These are phyloP conservation scores for Aspergillus campestris DNA, from an alignment of 495 filamentous ascomycete genomes.

Conservation along the genomic window DNA sequence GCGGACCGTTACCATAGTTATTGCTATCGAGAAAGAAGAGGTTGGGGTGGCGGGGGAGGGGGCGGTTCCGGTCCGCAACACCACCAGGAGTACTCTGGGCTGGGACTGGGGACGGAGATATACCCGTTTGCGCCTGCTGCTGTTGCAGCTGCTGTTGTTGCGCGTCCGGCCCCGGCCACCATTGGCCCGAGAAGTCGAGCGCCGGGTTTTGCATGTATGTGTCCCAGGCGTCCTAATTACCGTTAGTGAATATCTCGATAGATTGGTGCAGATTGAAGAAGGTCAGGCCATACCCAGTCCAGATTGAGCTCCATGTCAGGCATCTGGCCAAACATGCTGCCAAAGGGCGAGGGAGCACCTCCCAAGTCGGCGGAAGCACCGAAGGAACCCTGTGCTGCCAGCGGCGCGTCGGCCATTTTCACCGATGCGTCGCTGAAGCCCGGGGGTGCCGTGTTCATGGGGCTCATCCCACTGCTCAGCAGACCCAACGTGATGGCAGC, in stretches of 20 bases:
- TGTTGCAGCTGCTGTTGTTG: constrained; percentile 17
- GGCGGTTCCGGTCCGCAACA: constrained; percentile 7
- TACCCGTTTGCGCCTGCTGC: constrained; percentile 2
- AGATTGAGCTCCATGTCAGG: constrained; percentile 59
- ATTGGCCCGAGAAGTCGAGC: constrained; percentile 36
- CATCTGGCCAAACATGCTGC: constrained; percentile 47
- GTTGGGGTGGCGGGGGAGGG: constrained; percentile 9
- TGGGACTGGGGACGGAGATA: constrained; percentile 11
- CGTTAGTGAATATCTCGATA: constrained; percentile 9
- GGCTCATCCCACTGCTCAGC: constrained; percentile 62
- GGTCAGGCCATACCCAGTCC: constrained; percentile 62
- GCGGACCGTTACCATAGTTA: neutral
- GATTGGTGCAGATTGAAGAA: neutral
- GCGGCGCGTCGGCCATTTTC: constrained; percentile 25
- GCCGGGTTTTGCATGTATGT: constrained; percentile 45
- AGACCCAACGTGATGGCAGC: constrained; percentile 80
- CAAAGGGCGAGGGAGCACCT: constrained; percentile 42
- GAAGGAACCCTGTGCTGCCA: constrained; percentile 24
- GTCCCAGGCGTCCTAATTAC: constrained; percentile 46
- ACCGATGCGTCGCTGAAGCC: constrained; percentile 23
- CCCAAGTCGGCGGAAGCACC: constrained; percentile 30
- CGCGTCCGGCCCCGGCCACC: constrained; percentile 38
- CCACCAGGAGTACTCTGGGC: constrained; percentile 1
- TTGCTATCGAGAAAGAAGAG: constrained; percentile 2
- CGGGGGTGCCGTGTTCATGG: constrained; percentile 40